Conservation (phyloP, 1,284 basidiomycete genomes). For the Ceratobasidium papillatum region DNA sequence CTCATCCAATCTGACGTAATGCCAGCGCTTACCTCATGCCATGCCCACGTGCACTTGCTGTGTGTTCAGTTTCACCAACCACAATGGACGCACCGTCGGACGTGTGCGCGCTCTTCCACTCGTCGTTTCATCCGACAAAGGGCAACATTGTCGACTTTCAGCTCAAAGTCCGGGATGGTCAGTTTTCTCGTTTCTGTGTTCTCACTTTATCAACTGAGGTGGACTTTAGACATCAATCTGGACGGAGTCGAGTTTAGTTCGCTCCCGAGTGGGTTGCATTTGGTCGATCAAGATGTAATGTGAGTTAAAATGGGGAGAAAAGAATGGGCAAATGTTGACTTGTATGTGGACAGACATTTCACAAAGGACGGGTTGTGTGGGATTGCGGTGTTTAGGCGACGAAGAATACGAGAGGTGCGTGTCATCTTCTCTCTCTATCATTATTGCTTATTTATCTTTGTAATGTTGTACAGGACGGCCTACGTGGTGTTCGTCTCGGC, state of each 20-base stretch:
- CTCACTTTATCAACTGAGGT: not conserved
- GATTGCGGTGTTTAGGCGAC: constrained; percentile 37
- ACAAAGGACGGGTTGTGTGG: constrained; percentile 39
- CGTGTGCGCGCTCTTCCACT: constrained; percentile 77
- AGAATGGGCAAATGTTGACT: no score
- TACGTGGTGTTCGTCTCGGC: constrained; percentile 78
- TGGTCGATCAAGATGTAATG: constrained; percentile 79
- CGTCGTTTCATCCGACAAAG: constrained; percentile 80
- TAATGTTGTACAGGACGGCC: constrained; percentile 58
- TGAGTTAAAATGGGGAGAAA: no score
- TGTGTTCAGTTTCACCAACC: constrained; percentile 27
- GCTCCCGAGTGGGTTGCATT: constrained; percentile 80
- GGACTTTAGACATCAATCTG: constrained; percentile 65
- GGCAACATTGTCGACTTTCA: constrained; percentile 81
- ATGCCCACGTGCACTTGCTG: constrained; percentile 24
- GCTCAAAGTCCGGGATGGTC: constrained; percentile 70
- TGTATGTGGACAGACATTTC: constrained; percentile 13
- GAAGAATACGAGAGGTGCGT: constrained; percentile 32
- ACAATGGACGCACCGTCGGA: constrained; percentile 39
- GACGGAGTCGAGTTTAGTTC: constrained; percentile 78
- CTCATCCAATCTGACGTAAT: no score
- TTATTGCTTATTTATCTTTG: not conserved
- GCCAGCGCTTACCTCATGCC: not conserved
- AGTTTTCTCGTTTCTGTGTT: constrained; percentile 45
- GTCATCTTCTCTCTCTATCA: not conserved